Evolutionary conservation across 2,329 filamentous ascomycete genomes (phyloP), one percentile per base, ranked within the genome.

Genomic region (Talaromyces sp.): DNA sequence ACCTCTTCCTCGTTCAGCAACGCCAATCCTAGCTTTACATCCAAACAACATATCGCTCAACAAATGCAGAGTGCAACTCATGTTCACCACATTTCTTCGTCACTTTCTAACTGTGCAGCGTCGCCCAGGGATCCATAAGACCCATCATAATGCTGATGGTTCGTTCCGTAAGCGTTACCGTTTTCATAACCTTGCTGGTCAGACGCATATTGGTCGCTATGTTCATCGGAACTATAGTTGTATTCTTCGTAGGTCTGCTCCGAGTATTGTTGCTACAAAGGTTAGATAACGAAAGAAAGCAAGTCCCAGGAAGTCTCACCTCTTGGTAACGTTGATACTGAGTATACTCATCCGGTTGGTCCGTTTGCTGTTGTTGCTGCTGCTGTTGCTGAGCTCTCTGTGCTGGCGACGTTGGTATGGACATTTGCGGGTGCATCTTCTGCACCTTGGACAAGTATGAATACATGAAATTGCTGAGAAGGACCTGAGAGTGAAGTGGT

Each of bases 381-480:
- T 80, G 77, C 52, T 78, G 75, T 66, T 67, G 63, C 47, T 67
- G 66, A 24, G 22, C 65, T 50, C 90, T 89, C 71, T 93, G 92
- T 41, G 90, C 88, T 16, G 84, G 82, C 60, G 90, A 93, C 41
- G 90, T 86, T n/a, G 92, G 92, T 50, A 96, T 89, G 72, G 96
- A 91, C 80, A 97, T 91, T 74, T 96, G 92, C 50, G 95, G 95
- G 77, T 99, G 95, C 92, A 97, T 97, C 73, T 96, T 93, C 79
- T 99, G 95, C 54, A 99, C 95, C 78, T 98, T 99, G 68, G 95
- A 95, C 69, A 99, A 86, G 76, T 99, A 99, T 65, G 93, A 95
- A 81, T 99, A 99, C 95, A 99, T 99, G 79, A 99, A 99, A 77
- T 99, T 99, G 79, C 93, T 97, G 70, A 99, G 86, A 66, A 99